These are phyloP conservation scores for Kluyveromyces dobzhanskii DNA, from an alignment of 805 yeast species.

Conservation along the genomic window DNA sequence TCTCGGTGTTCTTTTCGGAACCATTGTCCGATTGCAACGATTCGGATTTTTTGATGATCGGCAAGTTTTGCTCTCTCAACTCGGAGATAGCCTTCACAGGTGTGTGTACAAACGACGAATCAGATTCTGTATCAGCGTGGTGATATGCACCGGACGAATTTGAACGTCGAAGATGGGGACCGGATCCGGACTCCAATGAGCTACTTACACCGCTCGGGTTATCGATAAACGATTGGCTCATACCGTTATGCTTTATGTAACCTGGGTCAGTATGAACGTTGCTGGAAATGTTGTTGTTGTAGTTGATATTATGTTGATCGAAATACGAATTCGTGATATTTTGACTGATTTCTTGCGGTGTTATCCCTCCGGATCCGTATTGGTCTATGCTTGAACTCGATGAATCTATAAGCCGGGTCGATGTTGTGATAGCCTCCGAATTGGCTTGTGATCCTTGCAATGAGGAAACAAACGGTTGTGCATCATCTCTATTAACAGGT, in stretches of 20 bases:
- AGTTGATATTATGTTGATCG: too few species aligned
- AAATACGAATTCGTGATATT: too few species aligned
- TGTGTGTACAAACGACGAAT: not conserved
- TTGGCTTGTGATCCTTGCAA: not conserved
- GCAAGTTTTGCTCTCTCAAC: not conserved
- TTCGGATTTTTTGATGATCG: not conserved
- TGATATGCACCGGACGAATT: not conserved
- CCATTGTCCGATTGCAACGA: not conserved
- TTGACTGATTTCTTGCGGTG: not conserved
- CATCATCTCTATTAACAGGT: not conserved
- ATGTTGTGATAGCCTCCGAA: slow-evolving; percentile 1
- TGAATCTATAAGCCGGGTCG: slow-evolving; percentile 2
- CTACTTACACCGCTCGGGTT: not conserved
- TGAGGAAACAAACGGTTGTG: not conserved
- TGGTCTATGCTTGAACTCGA: slow-evolving; percentile 2
- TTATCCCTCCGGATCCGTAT: not conserved
- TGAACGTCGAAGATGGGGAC: not conserved
- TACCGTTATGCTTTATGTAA: not conserved
- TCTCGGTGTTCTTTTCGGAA: not conserved
- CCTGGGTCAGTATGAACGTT: not conserved
- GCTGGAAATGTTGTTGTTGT: not conserved
- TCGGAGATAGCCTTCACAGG: not conserved
- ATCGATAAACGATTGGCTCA: not conserved
- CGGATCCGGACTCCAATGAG: too few species aligned
- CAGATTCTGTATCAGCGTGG: not conserved